Evolutionary conservation across 345 rosid species (phyloP).

Genomic region (Arabis alpina): DNA sequence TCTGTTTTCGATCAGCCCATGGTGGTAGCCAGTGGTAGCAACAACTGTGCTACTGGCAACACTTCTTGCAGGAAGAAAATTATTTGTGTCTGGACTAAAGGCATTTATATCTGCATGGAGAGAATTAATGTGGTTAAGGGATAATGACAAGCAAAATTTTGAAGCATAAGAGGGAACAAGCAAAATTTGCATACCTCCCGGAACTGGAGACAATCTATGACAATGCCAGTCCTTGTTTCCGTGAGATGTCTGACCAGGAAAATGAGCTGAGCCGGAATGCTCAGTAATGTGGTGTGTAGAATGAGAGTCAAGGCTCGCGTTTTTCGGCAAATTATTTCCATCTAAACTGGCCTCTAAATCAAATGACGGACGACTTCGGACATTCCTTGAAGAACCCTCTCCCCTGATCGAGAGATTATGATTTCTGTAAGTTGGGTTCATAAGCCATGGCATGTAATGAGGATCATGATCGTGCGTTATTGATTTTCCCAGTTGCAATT

Average conservation of each 20-base stretch:
- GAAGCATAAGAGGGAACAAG: constrained; percentile 38
- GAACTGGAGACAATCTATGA: constrained; percentile 51
- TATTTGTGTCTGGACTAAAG: constrained; percentile 55
- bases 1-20: constrained; percentile 55
- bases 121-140: constrained; percentile 23
- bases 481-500: constrained; percentile 57
- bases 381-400: constrained; percentile 76
- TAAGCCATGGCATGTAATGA: constrained; percentile 54
- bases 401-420: constrained; percentile 58
- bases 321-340: constrained; percentile 53
- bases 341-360: constrained; percentile 60
- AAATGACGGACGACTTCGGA: constrained; percentile 71
- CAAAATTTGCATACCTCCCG: constrained; percentile 56
- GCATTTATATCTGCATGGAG: constrained; percentile 59
- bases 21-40: constrained; percentile 56
- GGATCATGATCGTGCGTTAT: constrained; percentile 50
- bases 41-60: constrained; percentile 47
- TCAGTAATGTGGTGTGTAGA: constrained; percentile 50
- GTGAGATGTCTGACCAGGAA: constrained; percentile 53
- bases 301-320: constrained; percentile 49
- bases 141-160: background rate
- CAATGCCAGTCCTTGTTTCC: constrained; percentile 62
- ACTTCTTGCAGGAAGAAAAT: constrained; percentile 50
- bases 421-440: constrained; percentile 51
- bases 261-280: constrained; percentile 49